A percentile compares a stretch with the other conserved stretches of the same genome.
Evolutionary conservation across 1,284 basidiomycete species (phyloP).

Genomic region (Puccinia sorghi): DNA sequence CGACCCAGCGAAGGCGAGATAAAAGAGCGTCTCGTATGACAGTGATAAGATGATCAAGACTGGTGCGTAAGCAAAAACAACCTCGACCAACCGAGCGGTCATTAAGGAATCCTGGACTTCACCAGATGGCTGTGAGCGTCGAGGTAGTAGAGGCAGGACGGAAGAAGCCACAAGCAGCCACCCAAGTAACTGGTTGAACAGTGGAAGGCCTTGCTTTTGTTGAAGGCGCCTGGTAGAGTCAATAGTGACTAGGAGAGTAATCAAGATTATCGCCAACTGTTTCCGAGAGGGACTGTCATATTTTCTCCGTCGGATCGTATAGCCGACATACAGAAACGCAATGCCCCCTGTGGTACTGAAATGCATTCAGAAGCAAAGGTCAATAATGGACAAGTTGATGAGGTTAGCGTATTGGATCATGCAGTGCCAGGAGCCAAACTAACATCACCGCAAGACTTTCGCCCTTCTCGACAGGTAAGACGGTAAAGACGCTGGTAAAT

Average conservation of each 20-base stretch:
- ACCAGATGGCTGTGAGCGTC: neutral
- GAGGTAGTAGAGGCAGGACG: constrained; percentile 37
- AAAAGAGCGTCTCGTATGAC: constrained; percentile 80
- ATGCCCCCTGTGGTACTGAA: constrained; percentile 24
- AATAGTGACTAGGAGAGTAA: constrained; percentile 64
- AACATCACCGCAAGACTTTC: constrained; percentile 69
- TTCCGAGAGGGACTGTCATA: constrained; percentile 28
- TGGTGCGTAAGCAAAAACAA: constrained; percentile 66
- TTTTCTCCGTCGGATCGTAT: neutral
- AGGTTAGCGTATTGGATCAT: neutral
- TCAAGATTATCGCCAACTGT: constrained; percentile 61
- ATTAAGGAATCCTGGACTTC: neutral
- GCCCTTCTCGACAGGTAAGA: constrained; percentile 71
- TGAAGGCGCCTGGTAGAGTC: constrained; percentile 67
- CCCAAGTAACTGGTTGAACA: constrained; percentile 66
- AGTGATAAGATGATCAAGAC: constrained; percentile 79
- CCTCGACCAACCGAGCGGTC: constrained; percentile 52
- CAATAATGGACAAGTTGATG: neutral
- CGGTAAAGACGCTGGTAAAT: constrained; percentile 68
- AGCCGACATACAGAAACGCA: constrained; percentile 21
- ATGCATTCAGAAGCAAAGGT: constrained; percentile 9
- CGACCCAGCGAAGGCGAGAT: constrained; percentile 67
- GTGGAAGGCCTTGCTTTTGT: constrained; percentile 69
- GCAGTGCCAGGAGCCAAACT: constrained; percentile 54
- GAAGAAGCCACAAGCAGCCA: constrained; percentile 63